Evolutionary conservation across 2,329 filamentous ascomycete species (phyloP).

Genomic region (Hypoxylon sp.): DNA sequence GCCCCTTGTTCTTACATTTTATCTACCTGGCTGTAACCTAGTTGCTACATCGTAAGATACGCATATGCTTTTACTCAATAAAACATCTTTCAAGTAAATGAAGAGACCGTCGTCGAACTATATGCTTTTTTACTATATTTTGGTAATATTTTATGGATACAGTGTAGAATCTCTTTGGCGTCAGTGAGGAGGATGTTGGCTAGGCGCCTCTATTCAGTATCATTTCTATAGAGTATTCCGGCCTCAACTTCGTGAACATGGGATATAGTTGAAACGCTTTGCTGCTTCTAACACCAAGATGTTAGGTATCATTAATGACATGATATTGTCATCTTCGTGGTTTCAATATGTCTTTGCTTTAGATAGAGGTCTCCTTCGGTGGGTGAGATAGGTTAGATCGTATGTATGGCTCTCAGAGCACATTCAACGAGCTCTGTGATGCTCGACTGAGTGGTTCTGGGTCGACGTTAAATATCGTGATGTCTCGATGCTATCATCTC

Average conservation of each 20-base stretch:
- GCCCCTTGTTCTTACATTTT: neutral
- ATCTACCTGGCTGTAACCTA: neutral
- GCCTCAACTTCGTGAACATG: neutral
- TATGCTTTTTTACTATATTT: neutral
- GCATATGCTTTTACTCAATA: neutral
- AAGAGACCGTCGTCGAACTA: neutral
- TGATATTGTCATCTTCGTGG: neutral
- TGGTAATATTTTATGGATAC: neutral
- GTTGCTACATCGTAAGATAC: neutral
- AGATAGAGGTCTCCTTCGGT: neutral
- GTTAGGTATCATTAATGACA: neutral
- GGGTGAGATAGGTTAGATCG: neutral
- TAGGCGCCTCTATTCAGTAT: neutral
- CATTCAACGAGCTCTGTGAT: neutral
- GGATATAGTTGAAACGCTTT: neutral
- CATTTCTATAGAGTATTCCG: neutral
- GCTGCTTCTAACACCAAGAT: neutral
- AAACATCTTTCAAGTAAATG: neutral
- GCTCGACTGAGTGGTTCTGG: neutral
- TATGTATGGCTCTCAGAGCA: neutral
- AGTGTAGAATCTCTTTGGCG: neutral
- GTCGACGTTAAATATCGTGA: neutral
- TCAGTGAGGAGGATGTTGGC: neutral
- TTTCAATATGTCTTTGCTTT: neutral
- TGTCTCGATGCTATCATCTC: neutral